These are phyloP conservation scores for Juglanconis juglandina DNA, from an alignment of 2,329 filamentous ascomycete genomes.

Conservation along the genomic window DNA sequence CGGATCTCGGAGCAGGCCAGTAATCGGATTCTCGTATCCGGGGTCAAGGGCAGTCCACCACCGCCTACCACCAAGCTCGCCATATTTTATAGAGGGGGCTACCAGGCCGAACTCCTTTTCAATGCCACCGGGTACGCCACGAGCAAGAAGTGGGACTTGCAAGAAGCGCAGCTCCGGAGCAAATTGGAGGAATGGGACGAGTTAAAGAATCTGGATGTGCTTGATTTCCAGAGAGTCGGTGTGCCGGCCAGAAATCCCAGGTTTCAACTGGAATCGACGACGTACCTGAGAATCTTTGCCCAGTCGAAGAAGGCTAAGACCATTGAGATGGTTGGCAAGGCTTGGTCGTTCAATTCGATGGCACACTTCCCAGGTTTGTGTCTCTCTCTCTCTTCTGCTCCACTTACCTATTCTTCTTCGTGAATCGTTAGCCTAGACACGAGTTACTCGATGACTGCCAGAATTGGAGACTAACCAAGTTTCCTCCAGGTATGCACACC, in stretches of 20 bases:
- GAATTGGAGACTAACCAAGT: too few relatives aligned
- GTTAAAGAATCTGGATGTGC: not conserved
- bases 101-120: conserved; percentile 25
- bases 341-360: not conserved
- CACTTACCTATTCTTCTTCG: too few relatives aligned
- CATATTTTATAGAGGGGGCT: conserved; percentile 24
- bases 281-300: not conserved
- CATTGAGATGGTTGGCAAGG: not conserved
- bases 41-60: conserved; percentile 31
- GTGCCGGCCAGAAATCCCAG: not conserved
- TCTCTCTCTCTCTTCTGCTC: too few relatives aligned
- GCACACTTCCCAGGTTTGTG: not conserved
- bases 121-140: conserved; percentile 23
- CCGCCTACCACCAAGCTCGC: conserved; percentile 31
- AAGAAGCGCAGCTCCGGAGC: conserved; percentile 19
- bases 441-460: too few relatives aligned
- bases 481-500: too few relatives aligned
- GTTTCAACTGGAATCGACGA: not conserved
- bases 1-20: conserved; percentile 29
- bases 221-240: not conserved
- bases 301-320: not conserved
- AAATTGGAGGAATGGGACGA: conserved; percentile 15
- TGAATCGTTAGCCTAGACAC: too few relatives aligned
- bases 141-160: conserved; percentile 22
- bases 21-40: conserved; percentile 30